Evolutionary conservation across 768 basidiomycete species (phyloP).

Genomic region (Boletus subparvulus): DNA sequence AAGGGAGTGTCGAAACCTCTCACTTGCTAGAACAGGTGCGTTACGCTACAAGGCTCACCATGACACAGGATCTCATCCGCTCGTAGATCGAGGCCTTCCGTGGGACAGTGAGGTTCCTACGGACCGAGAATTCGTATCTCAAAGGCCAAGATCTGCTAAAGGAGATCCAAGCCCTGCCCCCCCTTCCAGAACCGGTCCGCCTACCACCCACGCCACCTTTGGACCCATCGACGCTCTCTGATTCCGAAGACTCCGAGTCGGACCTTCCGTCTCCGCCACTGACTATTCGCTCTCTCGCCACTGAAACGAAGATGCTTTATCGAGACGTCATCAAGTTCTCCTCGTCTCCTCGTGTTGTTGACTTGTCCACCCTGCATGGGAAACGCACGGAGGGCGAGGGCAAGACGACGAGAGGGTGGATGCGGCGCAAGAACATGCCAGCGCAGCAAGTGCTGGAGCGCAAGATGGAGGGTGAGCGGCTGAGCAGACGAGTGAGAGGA

Average conservation of each 20-base stretch:
- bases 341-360: constrained; percentile 80
- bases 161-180: constrained; percentile 74
- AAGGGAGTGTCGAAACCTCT: constrained; percentile 83
- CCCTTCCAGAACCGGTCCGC: constrained; percentile 49
- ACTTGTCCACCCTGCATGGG: constrained; percentile 64
- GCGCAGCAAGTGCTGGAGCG: constrained; percentile 79
- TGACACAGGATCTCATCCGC: constrained; percentile 7
- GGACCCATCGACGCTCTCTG: constrained; percentile 62
- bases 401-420: constrained; percentile 58
- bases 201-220: constrained; percentile 65
- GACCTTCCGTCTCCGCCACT: constrained; percentile 45
- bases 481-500: constrained; percentile 68
- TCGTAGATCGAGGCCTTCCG: constrained; percentile 84
- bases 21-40: constrained; percentile 83
- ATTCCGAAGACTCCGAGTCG: constrained; percentile 61
- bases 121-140: constrained; percentile 90
- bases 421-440: constrained; percentile 77
- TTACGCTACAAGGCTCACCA: constrained; percentile 5
- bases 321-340: constrained; percentile 88
- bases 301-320: constrained; percentile 83
- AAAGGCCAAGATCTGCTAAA: constrained; percentile 88
- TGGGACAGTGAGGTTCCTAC: constrained; percentile 87
- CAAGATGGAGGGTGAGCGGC: constrained; percentile 69
- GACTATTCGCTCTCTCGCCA: constrained; percentile 66
- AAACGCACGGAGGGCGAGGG: constrained; percentile 50